Conservation (phyloP, 164 flowering plant species). For the Nymphaea thermarum region DNA sequence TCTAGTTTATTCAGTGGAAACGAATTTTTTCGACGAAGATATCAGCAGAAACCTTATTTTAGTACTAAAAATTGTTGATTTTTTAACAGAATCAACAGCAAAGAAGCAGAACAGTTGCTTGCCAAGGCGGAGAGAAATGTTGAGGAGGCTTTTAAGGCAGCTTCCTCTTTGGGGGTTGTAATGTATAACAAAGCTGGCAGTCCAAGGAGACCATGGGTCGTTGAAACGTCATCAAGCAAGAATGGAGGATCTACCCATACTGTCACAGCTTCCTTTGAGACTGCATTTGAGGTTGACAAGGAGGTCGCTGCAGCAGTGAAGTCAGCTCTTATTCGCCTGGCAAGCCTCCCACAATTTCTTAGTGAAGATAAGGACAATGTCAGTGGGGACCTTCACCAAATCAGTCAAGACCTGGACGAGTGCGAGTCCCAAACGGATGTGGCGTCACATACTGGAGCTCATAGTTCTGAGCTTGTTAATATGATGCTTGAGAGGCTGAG, state of each 20-base stretch:
- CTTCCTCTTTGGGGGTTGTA: constrained; percentile 63
- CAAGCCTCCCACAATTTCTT: constrained; percentile 36
- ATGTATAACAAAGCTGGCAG: constrained; percentile 67
- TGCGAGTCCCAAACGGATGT: constrained; percentile 13
- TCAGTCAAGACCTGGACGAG: constrained; percentile 71
- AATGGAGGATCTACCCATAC: constrained; percentile 57
- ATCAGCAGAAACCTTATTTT: neutral
- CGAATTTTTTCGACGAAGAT: neutral
- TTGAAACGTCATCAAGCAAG: constrained; percentile 38
- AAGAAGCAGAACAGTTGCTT: constrained; percentile 61
- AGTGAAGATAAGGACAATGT: constrained; percentile 43
- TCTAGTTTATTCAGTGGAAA: too few species aligned
- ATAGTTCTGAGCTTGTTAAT: constrained; percentile 32
- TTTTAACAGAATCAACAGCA: constrained; percentile 51
- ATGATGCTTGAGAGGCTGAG: constrained; percentile 77
- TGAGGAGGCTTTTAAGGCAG: constrained; percentile 74
- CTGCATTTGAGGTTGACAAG: constrained; percentile 88
- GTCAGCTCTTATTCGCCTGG: constrained; percentile 58
- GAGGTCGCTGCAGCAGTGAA: constrained; percentile 89
- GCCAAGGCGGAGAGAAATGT: constrained; percentile 52
- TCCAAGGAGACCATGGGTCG: constrained; percentile 34
- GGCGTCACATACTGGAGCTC: constrained; percentile 1
- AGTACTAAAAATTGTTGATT: neutral
- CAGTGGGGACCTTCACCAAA: constrained; percentile 34
- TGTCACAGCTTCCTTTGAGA: constrained; percentile 73